Evolutionary conservation across 495 filamentous ascomycete species (phyloP), one percentile per base, ranked within the genome.

Genomic region (Penicillium ochrochloron): DNA sequence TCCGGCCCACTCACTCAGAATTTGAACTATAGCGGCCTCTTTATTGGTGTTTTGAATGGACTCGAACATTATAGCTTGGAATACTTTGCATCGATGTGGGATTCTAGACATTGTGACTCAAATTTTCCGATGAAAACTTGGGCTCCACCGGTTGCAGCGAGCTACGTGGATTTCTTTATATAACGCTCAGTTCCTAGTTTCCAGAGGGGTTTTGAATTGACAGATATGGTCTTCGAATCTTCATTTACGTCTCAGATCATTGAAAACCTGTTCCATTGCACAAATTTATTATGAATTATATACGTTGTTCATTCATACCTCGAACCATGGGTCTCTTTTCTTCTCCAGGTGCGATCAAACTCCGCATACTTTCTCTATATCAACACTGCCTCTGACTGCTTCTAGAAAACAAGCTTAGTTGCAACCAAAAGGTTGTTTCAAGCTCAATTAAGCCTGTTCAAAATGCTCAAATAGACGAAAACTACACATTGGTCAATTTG

Each of bases 401-500:
- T 31, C 3, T 66, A 71, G 70, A 55, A 5, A 66, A 65, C 41
- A 33, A 56, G 23, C 57, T 48, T 17, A 57, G 2, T 9, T 59
- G 41, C 10, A 57, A 67, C 11, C 41, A 65, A 15, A 62, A 58
- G 37, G 19, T 37, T 34, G 31, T 34, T 44, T 68, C 66, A 51
- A 15, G 19, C 64, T 27, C 42, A 63, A 48, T 29, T 48, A 39
- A 39, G 15, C 21, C 6, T 7, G 25, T 41, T 27, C 41, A 25
- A 54, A 66, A 31, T 31, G 3, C 25, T 15, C 37, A 39, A 12
- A 31, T 52, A 55, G 51, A 63, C 48, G 39, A 41, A 21, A 54
- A 72, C 29, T 75, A 71, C 37, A 70, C 60, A 50, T 57, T 75
- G 41, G 55, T 69, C 61, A 48, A 69, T 59, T 11, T 73, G 4